Conservation (phyloP, 768 basidiomycete genomes). For the Amanita muscaria region DNA sequence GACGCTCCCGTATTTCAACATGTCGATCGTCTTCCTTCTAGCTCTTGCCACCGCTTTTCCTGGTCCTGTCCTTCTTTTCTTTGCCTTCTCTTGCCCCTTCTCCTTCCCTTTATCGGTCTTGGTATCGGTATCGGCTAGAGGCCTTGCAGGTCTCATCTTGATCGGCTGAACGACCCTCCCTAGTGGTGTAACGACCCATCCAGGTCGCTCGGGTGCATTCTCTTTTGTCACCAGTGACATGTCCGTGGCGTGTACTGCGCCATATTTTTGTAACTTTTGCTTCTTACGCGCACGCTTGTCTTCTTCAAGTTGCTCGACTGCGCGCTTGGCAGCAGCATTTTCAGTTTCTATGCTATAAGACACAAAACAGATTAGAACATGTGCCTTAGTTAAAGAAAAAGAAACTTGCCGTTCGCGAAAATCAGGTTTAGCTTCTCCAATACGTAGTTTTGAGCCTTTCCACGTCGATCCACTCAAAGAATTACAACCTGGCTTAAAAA, state of each 20-base stretch:
- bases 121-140: conserved; percentile 32
- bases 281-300: conserved; percentile 31
- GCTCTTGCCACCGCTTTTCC: too few relatives aligned
- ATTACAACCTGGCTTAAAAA: conserved; percentile 47
- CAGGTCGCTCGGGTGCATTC: conserved; percentile 40
- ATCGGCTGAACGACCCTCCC: conserved; percentile 59
- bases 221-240: conserved; percentile 59
- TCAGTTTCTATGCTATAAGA: conserved; percentile 20
- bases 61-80: too few relatives aligned
- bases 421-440: conserved; percentile 79
- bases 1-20: conserved; percentile 58
- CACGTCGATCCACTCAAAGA: conserved; percentile 73
- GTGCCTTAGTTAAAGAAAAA: conserved; percentile 4
- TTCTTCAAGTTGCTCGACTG: conserved; percentile 31
- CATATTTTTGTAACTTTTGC: conserved; percentile 1
- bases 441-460: conserved; percentile 79
- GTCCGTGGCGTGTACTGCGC: conserved; percentile 37
- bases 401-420: conserved; percentile 48
- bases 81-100: conserved; percentile 24
- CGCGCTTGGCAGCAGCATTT: conserved; percentile 14
- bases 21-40: conserved; percentile 59
- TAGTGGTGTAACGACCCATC: conserved; percentile 65
- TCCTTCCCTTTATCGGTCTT: conserved; percentile 15
- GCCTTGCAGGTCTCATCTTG: conserved; percentile 61
- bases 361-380: conserved; percentile 5